A percentile compares a stretch with the other conserved stretches of the same genome.
Evolutionary conservation across 2,329 filamentous ascomycete species (phyloP).

Genomic region (Claviceps lovelessii): DNA sequence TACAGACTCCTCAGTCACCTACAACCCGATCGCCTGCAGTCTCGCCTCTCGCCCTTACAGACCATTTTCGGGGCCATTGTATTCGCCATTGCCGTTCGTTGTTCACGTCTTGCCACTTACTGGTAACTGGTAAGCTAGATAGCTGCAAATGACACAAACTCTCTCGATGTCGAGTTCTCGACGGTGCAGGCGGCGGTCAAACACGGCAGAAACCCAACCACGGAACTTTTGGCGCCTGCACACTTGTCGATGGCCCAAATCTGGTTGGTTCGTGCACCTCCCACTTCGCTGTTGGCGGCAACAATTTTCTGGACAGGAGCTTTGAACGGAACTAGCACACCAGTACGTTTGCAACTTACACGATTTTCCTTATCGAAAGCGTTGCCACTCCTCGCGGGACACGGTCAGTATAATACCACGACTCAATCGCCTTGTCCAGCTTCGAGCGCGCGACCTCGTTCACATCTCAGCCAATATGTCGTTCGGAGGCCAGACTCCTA

Average conservation of each 20-base stretch:
- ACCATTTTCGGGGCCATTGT: too few species aligned
- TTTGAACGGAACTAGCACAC: neutral
- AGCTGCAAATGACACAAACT: too few species aligned
- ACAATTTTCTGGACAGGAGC: slow-evolving; percentile 5
- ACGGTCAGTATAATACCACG: neutral
- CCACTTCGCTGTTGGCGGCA: neutral
- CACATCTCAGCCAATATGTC: slow-evolving; percentile 49
- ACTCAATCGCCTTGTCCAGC: slow-evolving; percentile 6
- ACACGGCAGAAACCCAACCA: neutral
- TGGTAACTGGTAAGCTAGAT: too few species aligned
- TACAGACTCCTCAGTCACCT: too few species aligned
- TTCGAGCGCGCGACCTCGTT: slow-evolving; percentile 3
- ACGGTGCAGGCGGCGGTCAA: neutral
- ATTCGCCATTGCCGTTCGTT: too few species aligned
- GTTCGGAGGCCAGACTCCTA: slow-evolving; percentile 93
- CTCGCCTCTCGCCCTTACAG: too few species aligned
- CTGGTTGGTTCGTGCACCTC: neutral
- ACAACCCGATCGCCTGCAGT: too few species aligned
- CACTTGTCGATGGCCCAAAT: neutral
- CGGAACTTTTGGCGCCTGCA: neutral
- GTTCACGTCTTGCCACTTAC: too few species aligned
- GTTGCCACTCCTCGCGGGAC: neutral
- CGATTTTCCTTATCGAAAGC: neutral
- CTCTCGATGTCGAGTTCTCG: too few species aligned
- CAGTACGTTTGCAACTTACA: neutral